These are phyloP conservation scores for Fusarium sp. DNA, from an alignment of 2,329 filamentous ascomycete species.

Conservation along the genomic window DNA sequence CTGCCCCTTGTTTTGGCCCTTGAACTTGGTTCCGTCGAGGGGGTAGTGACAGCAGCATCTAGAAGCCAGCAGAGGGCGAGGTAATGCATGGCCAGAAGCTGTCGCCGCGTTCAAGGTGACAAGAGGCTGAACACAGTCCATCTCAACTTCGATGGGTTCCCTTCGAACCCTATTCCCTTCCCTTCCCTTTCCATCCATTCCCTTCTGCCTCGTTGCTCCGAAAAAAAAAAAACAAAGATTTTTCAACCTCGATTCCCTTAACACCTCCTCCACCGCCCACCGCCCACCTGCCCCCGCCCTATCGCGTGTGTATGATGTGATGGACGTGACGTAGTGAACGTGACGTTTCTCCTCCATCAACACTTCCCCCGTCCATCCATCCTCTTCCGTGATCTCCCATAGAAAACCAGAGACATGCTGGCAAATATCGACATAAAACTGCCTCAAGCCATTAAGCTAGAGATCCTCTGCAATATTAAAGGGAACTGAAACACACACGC, in stretches of 20 bases:
- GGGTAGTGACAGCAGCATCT: conserved; percentile 34
- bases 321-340: conserved; percentile 6
- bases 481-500: conserved; percentile 45
- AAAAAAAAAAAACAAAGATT: conserved; percentile 28
- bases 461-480: conserved; percentile 47
- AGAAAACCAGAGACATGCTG: conserved; percentile 39
- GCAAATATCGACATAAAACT: conserved; percentile 28
- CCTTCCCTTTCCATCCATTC: not conserved
- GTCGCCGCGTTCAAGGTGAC: conserved; percentile 28
- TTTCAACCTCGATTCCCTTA: conserved; percentile 30
- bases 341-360: conserved; percentile 33
- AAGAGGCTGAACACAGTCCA: conserved; percentile 26
- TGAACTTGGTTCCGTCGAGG: not conserved
- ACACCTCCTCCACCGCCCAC: conserved; percentile 28
- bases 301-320: conserved; percentile 33
- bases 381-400: conserved; percentile 7
- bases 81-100: conserved; percentile 37
- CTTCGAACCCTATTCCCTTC: conserved; percentile 9
- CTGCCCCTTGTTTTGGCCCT: conserved; percentile 8
- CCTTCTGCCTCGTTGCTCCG: conserved; percentile 35
- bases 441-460: conserved; percentile 35
- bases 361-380: conserved; percentile 27
- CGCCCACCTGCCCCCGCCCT: conserved; percentile 12
- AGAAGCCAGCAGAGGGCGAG: conserved; percentile 35
- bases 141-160: conserved; percentile 21